A percentile compares a stretch with the other conserved stretches of the same genome.
phyloP scores from a whole-genome alignment of 768 basidiomycete genomes.

The Rhodotorula diobovata region DNA sequence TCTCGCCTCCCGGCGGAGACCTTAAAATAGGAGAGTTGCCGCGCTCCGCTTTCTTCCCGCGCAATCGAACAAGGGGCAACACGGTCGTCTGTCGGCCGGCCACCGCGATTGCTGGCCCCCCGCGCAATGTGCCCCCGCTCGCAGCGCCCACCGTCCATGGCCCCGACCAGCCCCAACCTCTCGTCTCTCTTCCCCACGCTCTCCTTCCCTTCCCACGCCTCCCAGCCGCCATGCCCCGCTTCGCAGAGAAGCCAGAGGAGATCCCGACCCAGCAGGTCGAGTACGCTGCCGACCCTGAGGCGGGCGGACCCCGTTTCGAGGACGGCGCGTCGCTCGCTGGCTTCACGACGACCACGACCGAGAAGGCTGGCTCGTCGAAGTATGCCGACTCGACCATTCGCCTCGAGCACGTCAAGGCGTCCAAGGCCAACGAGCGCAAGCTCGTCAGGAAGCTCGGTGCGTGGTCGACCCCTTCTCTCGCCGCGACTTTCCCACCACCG shows the following conservation, averaged over 20 bases:
- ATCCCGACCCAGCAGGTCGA: constrained; percentile 4
- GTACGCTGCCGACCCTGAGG: constrained; percentile 10
- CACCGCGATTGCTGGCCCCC: too few species aligned
- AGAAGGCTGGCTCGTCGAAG: constrained; percentile 32
- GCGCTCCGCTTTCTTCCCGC: too few species aligned
- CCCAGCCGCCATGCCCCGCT: not conserved
- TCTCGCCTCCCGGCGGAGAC: too few species aligned
- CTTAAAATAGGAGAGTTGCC: too few species aligned
- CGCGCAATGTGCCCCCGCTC: too few species aligned
- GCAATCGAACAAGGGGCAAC: too few species aligned
- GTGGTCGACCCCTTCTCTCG: not conserved
- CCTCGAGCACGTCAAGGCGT: constrained; percentile 13
- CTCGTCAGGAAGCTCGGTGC: constrained; percentile 36
- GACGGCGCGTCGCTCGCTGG: constrained; percentile 18
- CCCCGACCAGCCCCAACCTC: not conserved
- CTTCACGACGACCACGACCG: constrained; percentile 20
- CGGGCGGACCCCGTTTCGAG: constrained; percentile 5
- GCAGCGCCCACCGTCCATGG: too few species aligned
- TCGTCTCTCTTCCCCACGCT: not conserved
- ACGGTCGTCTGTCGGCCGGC: too few species aligned
- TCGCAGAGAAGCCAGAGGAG: not conserved
- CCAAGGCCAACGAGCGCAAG: constrained; percentile 13
- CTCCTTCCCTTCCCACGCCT: not conserved
- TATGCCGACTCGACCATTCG: constrained; percentile 24
- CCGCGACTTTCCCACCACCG: not conserved